Conservation (phyloP, 495 filamentous ascomycete species). For the Lasiosphaeria miniovina region DNA sequence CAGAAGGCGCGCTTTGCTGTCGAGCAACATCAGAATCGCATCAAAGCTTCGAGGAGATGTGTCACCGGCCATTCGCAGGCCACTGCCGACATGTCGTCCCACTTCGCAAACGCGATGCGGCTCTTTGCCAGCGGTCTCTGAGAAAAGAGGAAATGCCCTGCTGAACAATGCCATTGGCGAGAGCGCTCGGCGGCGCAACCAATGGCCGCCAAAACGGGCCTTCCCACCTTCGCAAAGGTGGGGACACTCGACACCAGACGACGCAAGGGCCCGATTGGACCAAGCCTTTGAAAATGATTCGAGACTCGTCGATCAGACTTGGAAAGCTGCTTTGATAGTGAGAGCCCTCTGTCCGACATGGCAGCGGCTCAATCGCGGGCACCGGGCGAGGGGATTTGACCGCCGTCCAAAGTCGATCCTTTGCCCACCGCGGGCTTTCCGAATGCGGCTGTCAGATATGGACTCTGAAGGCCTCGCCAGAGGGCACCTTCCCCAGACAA, state of each 20-base stretch:
- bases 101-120: constrained; percentile 18
- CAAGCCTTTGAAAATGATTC: constrained; percentile 16
- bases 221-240: constrained; percentile 18
- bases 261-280: constrained; percentile 22
- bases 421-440: not conserved
- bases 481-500: constrained; percentile 24
- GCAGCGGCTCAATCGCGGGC: not conserved
- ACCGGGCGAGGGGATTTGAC: not conserved
- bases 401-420: not conserved
- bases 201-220: constrained; percentile 33
- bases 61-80: not conserved
- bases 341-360: not conserved
- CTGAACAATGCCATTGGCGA: constrained; percentile 31
- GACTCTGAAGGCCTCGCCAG: not conserved
- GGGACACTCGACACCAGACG: constrained; percentile 12
- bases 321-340: not conserved
- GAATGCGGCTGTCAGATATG: not conserved
- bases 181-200: constrained; percentile 21
- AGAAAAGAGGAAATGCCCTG: constrained; percentile 20
- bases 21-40: not conserved
- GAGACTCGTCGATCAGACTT: constrained; percentile 1
- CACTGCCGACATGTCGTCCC: not conserved
- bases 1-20: constrained; percentile 2
- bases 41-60: not conserved
- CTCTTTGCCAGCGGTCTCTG: constrained; percentile 25